Percentiles rank a stretch among this genome's conserved stretches.
Evolutionary conservation across 2,329 filamentous ascomycete genomes (phyloP).

Genomic region (Pleurostoma richardsiae): DNA sequence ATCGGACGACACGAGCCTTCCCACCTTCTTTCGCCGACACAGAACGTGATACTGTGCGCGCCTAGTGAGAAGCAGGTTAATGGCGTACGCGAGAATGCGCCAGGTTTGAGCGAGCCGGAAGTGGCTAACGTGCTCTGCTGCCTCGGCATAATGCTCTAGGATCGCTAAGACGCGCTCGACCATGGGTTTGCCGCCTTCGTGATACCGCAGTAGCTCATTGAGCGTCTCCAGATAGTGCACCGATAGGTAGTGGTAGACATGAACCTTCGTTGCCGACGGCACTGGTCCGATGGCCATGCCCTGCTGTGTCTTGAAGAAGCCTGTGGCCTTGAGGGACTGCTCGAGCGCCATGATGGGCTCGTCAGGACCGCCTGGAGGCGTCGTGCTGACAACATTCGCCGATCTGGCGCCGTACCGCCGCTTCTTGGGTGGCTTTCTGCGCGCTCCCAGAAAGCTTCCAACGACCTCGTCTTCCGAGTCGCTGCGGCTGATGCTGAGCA

Average conservation of each 20-base stretch:
- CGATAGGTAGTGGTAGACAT: conserved; percentile 52
- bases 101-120: conserved; percentile 61
- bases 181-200: conserved; percentile 29
- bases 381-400: conserved; percentile 43
- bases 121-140: conserved; percentile 50
- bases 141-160: conserved; percentile 50
- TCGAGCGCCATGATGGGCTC: conserved; percentile 48
- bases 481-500: conserved; percentile 53
- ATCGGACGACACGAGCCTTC: conserved; percentile 20
- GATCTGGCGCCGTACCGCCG: conserved; percentile 39
- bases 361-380: conserved; percentile 41
- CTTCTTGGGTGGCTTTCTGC: conserved; percentile 30
- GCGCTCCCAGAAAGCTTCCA: conserved; percentile 52
- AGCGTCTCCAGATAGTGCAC: conserved; percentile 52
- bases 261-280: conserved; percentile 40
- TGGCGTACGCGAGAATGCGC: conserved; percentile 54
- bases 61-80: conserved; percentile 46
- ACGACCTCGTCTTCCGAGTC: conserved; percentile 63
- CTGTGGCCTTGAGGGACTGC: conserved; percentile 52
- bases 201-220: conserved; percentile 38
- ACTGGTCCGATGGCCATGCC: conserved; percentile 57
- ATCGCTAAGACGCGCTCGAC: conserved; percentile 43
- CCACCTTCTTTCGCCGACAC: conserved; percentile 26
- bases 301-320: conserved; percentile 54
- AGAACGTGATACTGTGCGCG: conserved; percentile 55